Evolutionary conservation across 805 yeast species (phyloP), one percentile per base, ranked within the genome.

Genomic region (Blastobotrys muscicola): DNA sequence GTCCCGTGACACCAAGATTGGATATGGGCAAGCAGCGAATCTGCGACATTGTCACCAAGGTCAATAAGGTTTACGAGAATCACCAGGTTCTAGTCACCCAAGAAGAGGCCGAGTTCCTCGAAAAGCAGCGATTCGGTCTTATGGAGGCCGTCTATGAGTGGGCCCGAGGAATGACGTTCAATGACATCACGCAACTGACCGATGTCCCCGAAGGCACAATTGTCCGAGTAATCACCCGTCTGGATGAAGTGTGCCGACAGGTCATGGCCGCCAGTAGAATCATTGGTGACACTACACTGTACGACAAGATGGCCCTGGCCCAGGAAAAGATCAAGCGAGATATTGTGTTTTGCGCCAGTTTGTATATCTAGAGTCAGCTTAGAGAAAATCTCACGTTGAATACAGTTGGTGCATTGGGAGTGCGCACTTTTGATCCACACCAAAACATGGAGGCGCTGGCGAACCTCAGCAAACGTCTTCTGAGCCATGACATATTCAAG

Each of bases 91-190:
- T 80, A 13, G 65, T 86, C 51, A 84, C 95, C 0, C 70, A 80
- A 8, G 97, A 89, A 42, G 97, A 90, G 54, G 82, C 80, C 40
- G 83, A 82, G 47, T 92, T 90, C 56, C 65, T 82, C 50, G 94
- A 85, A 45, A 74, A 81, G 50, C 81, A 85, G 54, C 70, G 97
- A 52, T 92, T 92, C 63, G 95, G 90, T 0, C 70, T 92, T 56
- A 84, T 86, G 64, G 90, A 87, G 59, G 95, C 86, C 9, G 95
- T 90, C 3, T 92, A 90, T 60, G 97, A 92, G 64, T 92, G 99
- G 99, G 96, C 97, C 1, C 72, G 94, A 51, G 99, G 98, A 2
- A 73, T 81, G 71, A 74, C 94, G 0, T 92, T 92, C 68, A 82
- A 82, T 50, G 94, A 86, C 45, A 90, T 92, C 50, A 92, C 89